Conservation (phyloP, 2,329 filamentous ascomycete species). For the Whalleya microplaca region DNA sequence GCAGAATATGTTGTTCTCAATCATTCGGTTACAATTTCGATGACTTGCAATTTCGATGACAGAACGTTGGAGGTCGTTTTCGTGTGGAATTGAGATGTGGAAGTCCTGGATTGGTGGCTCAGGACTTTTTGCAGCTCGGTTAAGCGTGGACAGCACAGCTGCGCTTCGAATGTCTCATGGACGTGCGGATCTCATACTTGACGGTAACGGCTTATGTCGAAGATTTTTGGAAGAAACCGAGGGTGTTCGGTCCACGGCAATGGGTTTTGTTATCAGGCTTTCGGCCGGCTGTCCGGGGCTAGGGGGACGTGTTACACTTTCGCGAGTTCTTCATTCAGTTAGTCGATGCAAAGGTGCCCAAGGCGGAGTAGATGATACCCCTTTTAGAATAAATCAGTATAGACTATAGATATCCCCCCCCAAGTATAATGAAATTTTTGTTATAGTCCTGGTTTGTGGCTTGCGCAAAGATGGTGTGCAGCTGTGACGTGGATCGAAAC, state of each 20-base stretch:
- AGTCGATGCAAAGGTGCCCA: slow-evolving; percentile 34
- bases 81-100: slow-evolving; percentile 13
- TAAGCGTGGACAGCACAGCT: slow-evolving; percentile 26
- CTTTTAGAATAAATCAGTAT: slow-evolving; percentile 31
- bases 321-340: slow-evolving; percentile 16
- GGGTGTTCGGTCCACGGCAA: slow-evolving; percentile 16
- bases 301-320: slow-evolving; percentile 20
- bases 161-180: slow-evolving; percentile 9
- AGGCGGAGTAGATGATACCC: slow-evolving; percentile 38
- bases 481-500: slow-evolving; percentile 25
- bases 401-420: slow-evolving; percentile 29
- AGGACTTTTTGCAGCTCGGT: slow-evolving; percentile 25
- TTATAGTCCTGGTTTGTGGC: slow-evolving; percentile 13
- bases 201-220: slow-evolving; percentile 1
- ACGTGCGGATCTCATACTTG: slow-evolving; percentile 16
- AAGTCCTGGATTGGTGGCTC: slow-evolving; percentile 21
- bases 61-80: slow-evolving; percentile 8
- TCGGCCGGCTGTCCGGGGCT: slow-evolving; percentile 14
- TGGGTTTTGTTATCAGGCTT: slow-evolving; percentile 14
- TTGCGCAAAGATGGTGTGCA: slow-evolving; percentile 25
- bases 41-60: slow-evolving; percentile 55
- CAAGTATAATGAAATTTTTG: slow-evolving; percentile 6
- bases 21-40: slow-evolving; percentile 65
- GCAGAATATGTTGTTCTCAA: slow-evolving; percentile 75
- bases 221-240: not conserved